Base-by-base conservation (phyloP, 2,329 filamentous ascomycete species). In the Colletotrichum karsti region DNA sequence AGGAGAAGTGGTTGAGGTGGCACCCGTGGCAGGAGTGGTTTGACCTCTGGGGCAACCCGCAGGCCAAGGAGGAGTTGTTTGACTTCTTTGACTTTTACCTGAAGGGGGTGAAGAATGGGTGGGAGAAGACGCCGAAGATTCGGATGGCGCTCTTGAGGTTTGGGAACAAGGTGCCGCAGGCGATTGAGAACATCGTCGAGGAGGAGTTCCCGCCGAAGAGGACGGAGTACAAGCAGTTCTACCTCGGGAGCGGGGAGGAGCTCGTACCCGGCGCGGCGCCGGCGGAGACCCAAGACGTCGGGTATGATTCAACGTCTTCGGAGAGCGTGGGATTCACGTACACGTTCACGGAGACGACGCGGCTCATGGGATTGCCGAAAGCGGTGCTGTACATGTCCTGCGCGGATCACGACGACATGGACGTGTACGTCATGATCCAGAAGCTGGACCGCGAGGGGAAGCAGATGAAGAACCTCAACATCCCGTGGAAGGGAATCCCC, bases 61-160 rank as follows among this genome's bases (percentile, higher is more conserved):
- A 57, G 33, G 57, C 66, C 13, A 70, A 56, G 24, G 73, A 78
- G 1, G 82, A 85, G 57, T 75, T 85, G 1, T 67, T 74, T 7
- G 62, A 69, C 1, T 87, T 83, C 73, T 86, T 86, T 60, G 83
- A 86, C 58, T 73, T 71, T 3, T 87, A 81, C 63, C 74, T 85
- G 15, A 82, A 81, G 33, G 79, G 75, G 0, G 73, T 75, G 1
- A 65, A 81, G 1, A 87, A 86, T 61, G 80, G 72, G 6, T 85
- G 82, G 82, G 79, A 82, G 39, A 74, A 77, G 39, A 86, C 83
- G 0, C 80, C 83, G 0, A 73, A 72, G 26, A 80, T 86, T 1
- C 77, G 83, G 5, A 80, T 78, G 73, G 77, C 81, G 4, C 70
- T 79, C 2, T 72, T 84, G 50, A 48, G 60, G 35, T 67, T 67